These are phyloP conservation scores for Secale cereale DNA, from an alignment of 176 grass and related monocot genomes.

Conservation along the genomic window DNA sequence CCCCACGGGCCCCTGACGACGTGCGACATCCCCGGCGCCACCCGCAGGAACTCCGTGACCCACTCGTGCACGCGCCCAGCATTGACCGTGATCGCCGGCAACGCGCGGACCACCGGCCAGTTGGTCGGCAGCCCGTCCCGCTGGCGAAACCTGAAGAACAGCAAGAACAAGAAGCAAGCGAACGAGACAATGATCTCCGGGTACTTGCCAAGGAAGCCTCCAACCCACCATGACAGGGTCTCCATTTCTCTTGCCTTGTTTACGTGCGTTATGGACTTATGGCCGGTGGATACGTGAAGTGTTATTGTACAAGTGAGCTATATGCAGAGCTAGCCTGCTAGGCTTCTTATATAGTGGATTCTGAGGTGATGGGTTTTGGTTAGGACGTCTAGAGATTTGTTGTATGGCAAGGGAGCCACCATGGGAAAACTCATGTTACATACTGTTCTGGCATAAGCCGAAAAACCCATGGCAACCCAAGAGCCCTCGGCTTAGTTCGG, in stretches of 20 bases:
- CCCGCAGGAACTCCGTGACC: neutral
- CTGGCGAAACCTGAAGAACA: neutral
- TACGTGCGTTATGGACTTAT: too few species aligned
- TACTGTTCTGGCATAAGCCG: too few species aligned
- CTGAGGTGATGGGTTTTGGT: conserved; percentile 14
- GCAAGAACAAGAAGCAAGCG: conserved; percentile 32
- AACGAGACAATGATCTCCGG: conserved; percentile 48
- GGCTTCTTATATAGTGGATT: conserved; percentile 1
- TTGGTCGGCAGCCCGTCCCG: conserved; percentile 37
- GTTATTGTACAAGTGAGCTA: too few species aligned
- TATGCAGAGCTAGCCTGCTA: too few species aligned
- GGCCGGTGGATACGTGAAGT: too few species aligned
- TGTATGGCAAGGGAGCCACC: too few species aligned
- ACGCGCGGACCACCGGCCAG: conserved; percentile 57
- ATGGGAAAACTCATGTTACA: too few species aligned
- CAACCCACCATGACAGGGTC: conserved; percentile 33
- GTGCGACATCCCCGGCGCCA: too few species aligned
- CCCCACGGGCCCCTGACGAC: too few species aligned
- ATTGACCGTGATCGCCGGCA: conserved; percentile 36
- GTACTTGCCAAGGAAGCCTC: conserved; percentile 24
- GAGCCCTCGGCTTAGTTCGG: too few species aligned
- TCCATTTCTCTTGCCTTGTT: conserved; percentile 3
- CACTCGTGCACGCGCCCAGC: conserved; percentile 50
- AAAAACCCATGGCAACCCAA: too few species aligned
- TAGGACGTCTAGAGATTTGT: too few species aligned